Evolutionary conservation across 306 rosid species (phyloP), one percentile per base, ranked within the genome.

Genomic region (Pterocarpus santalinus): DNA sequence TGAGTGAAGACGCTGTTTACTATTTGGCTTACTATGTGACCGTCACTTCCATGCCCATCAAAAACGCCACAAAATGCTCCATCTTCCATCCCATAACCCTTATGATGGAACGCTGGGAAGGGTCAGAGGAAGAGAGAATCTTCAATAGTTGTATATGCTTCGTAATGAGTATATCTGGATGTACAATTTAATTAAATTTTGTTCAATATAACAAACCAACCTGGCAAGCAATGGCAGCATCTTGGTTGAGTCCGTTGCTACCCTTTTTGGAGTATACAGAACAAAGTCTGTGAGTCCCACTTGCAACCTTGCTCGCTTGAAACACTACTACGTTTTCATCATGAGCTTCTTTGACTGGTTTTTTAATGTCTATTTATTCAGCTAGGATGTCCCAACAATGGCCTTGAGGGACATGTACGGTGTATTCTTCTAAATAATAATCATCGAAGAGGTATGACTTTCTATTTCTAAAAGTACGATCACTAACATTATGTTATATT

Each of bases 21-120:
- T 35, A 88, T 60, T 69, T 82, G 77, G 85, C 91, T 90, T 43
- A 87, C 92, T 43, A 34, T 3, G 63, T 85, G 92, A 51, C 97
- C 94, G 38, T 85, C 81, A 58, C n/a, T 77, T 66, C 97, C 97
- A 85, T 90, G 97, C 30, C 97, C 94, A 73, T 91, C 97, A 76
- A 88, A 88, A 17, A 90, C 94, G 22, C 94, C 94, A 51, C 87
- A 77, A 39, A 85, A 80, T 34, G 74, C 76, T 46, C 73, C 82
- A 8, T 55, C 86, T 72, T 68, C 74, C 11, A 0, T 56, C 76
- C 90, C 92, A 70, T 64, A 89, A 30, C 81, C 92, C 96, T 91
- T 28, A 0, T 8, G 28, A 22, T 22, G 28, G 28, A 22, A 22
- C 28, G 28, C 0, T 22, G 28, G 28, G 8, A 82, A 49, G 4